Base-by-base conservation (phyloP, 768 basidiomycete genomes). In the Hortiboletus campestris region DNA sequence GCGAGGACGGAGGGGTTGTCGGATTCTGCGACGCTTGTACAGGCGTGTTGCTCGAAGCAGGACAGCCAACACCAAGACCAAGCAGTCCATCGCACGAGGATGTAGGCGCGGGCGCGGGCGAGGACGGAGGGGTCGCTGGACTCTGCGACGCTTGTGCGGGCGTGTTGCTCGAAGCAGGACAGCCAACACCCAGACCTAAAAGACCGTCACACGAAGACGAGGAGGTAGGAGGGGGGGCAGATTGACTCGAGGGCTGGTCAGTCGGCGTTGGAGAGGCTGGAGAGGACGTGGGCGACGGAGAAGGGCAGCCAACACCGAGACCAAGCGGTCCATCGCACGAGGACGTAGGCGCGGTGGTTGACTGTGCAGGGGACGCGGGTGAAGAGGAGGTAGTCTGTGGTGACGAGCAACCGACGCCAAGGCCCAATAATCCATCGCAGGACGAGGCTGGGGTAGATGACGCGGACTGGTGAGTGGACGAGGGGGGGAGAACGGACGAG, bases 351-450 rank as follows among this genome's bases (percentile, higher is more conserved):
- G 36, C 25, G 25, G 34, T 2, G 11, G 34, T 34, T 34, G 34
- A 34, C 34, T 13, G 35, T 13, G 35, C 14, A 13, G n/a, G 8
- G 17, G 36, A 11, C 9, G 38, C 7, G n/a, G 38, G 38, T 3
- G 38, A 19, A 8, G 65, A 46, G 22, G 49, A 34, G 2, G 54
- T 32, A 32, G 53, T 7, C 4, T 39, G 22, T 12, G 55, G 22
- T 5, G 55, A 28, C n/a, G 59, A 22, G 44, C 62, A 69, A 17
- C 57, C 66, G 25, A 64, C 8, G 5, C 57, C 57, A 32, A 64
- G 48, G 4, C 60, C 67, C 32, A 69, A 48, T 2, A 67, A 38
- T 1, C 60, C 67, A 34, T 14, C 31, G n/a, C 67, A 68, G 10
- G 64, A 47, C n/a, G 64, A 40, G 2, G 48, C 39, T 14, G 59